These are phyloP conservation scores for Tricholoma sp. DNA, from an alignment of 768 basidiomycete species.

Conservation along the genomic window DNA sequence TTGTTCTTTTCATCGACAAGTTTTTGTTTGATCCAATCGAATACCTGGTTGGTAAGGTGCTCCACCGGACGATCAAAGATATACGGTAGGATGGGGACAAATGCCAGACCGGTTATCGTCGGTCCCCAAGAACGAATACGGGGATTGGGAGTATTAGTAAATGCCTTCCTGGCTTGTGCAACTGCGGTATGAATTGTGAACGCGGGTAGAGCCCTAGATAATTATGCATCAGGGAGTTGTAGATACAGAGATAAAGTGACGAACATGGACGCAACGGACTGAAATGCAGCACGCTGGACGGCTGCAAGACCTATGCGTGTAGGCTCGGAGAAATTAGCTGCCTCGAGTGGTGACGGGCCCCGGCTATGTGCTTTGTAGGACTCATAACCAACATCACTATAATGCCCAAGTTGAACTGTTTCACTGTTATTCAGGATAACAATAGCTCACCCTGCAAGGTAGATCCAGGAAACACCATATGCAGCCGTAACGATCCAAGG, in stretches of 20 bases:
- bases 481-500: slow-evolving; percentile 69
- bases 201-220: slow-evolving; percentile 69
- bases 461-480: slow-evolving; percentile 80
- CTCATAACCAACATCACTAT: slow-evolving; percentile 73
- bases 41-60: slow-evolving; percentile 56
- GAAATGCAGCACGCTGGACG: slow-evolving; percentile 73
- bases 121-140: slow-evolving; percentile 71
- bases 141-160: slow-evolving; percentile 51
- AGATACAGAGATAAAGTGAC: slow-evolving; percentile 20
- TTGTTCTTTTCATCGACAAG: slow-evolving; percentile 35
- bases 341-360: slow-evolving; percentile 64
- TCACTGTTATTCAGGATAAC: not conserved
- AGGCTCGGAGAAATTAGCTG: slow-evolving; percentile 64
- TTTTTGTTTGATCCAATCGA: slow-evolving; percentile 64
- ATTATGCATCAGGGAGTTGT: slow-evolving; percentile 1
- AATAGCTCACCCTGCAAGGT: slow-evolving; percentile 49
- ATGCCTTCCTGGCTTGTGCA: slow-evolving; percentile 63
- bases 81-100: slow-evolving; percentile 71
- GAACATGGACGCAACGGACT: slow-evolving; percentile 78
- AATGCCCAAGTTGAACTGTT: not conserved
- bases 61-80: slow-evolving; percentile 81
- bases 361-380: slow-evolving; percentile 69
- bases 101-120: slow-evolving; percentile 64
- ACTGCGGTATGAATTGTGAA: slow-evolving; percentile 84
- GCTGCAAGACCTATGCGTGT: slow-evolving; percentile 66